Conservation (phyloP, 2,329 filamentous ascomycete genomes). For the Talaromyces sp. region DNA sequence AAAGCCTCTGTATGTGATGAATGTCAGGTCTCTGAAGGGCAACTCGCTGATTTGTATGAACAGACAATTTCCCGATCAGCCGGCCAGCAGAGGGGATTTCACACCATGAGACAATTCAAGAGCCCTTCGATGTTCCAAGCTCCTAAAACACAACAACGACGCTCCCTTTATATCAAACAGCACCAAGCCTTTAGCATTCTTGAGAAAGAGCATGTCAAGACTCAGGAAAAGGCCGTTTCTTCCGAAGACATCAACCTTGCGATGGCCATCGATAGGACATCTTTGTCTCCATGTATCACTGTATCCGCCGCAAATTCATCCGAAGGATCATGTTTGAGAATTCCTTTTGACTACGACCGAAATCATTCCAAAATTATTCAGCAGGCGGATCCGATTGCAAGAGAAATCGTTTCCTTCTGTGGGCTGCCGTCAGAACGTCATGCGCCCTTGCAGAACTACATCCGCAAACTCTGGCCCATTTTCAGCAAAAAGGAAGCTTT, state of each 20-base stretch:
- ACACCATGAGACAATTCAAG: constrained; percentile 36
- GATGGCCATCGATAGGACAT: constrained; percentile 60
- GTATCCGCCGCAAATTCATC: constrained; percentile 49
- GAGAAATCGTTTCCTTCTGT: constrained; percentile 42
- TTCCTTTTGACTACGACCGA: constrained; percentile 56
- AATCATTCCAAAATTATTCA: constrained; percentile 36
- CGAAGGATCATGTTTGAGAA: constrained; percentile 43
- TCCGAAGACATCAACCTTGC: constrained; percentile 49
- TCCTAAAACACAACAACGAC: constrained; percentile 19
- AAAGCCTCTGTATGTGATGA: constrained; percentile 15
- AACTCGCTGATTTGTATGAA: not conserved
- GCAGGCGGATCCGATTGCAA: constrained; percentile 37
- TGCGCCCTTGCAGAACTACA: constrained; percentile 42
- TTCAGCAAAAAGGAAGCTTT: constrained; percentile 63
- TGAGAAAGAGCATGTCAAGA: constrained; percentile 43
- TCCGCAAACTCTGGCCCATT: constrained; percentile 52
- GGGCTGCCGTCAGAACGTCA: constrained; percentile 45
- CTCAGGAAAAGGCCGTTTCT: constrained; percentile 31
- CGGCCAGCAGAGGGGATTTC: constrained; percentile 46
- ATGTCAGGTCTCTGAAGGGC: constrained; percentile 1
- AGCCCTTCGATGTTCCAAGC: constrained; percentile 13
- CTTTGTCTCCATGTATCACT: constrained; percentile 58
- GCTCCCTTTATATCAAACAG: constrained; percentile 52
- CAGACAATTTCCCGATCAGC: constrained; percentile 19
- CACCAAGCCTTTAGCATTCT: constrained; percentile 53